A percentile compares a stretch with the other conserved stretches of the same genome.
phyloP scores from a whole-genome alignment of 164 flowering plant genomes.

The Magnolia kwangsiensis region DNA sequence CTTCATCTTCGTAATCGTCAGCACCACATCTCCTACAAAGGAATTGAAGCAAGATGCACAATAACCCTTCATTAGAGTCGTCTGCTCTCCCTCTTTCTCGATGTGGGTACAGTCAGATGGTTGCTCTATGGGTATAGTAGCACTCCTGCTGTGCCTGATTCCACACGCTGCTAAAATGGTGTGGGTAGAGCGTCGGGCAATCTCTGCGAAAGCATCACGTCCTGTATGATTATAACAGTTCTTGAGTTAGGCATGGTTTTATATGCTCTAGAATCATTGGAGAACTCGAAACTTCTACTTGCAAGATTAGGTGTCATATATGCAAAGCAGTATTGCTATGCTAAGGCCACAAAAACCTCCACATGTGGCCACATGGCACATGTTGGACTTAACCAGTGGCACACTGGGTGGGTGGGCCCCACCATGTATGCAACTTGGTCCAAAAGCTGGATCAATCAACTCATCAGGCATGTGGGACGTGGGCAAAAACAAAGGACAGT shows the following conservation, averaged over 20 bases:
- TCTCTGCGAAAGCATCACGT: slow-evolving; percentile 36
- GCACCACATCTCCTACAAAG: slow-evolving; percentile 38
- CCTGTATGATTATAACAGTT: slow-evolving; percentile 23
- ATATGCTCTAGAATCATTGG: background rate
- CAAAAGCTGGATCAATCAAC: no score
- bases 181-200: slow-evolving; percentile 49
- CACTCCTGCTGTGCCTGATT: slow-evolving; percentile 29
- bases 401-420: no score
- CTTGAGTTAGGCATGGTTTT: background rate
- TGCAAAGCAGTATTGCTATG: background rate
- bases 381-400: no score
- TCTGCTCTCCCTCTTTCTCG: slow-evolving; percentile 24
- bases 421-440: no score
- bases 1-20: slow-evolving; percentile 34
- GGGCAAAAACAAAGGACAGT: no score
- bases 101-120: slow-evolving; percentile 42
- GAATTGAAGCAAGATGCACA: slow-evolving; percentile 50
- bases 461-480: no score
- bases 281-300: background rate
- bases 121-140: slow-evolving; percentile 32
- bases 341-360: no score
- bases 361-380: no score
- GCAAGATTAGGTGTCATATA: background rate
- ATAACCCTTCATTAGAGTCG: slow-evolving; percentile 30
- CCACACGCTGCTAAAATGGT: slow-evolving; percentile 66